Percentiles rank a stretch among this genome's conserved stretches.
Conservation (phyloP, 2,329 filamentous ascomycete genomes). For the Albifimbria verrucaria region DNA sequence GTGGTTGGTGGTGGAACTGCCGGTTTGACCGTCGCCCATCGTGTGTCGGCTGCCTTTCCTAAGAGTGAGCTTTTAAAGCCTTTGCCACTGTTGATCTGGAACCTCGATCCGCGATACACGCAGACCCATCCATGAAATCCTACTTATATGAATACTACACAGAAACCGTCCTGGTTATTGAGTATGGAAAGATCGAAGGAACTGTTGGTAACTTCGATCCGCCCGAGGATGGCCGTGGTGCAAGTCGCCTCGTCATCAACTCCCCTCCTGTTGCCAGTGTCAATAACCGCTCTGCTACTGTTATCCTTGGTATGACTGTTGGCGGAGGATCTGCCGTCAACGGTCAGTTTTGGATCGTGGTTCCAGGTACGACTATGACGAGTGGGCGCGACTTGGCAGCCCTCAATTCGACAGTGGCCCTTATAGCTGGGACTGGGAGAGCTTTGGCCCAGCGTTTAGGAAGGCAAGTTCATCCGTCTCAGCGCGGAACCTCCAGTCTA, state of each 20-base stretch:
- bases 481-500: slow-evolving; percentile 1
- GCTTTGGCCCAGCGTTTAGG: slow-evolving; percentile 31
- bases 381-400: slow-evolving; percentile 29
- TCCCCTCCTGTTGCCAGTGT: slow-evolving; percentile 22
- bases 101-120: background rate
- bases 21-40: slow-evolving; percentile 30
- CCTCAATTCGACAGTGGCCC: slow-evolving; percentile 12
- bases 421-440: slow-evolving; percentile 31
- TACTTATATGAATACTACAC: background rate
- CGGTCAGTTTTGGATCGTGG: slow-evolving; percentile 35
- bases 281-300: slow-evolving; percentile 20
- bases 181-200: slow-evolving; percentile 15
- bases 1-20: slow-evolving; percentile 28
- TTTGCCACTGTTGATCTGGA: background rate
- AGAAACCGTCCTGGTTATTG: slow-evolving; percentile 16
- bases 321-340: slow-evolving; percentile 34
- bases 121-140: background rate
- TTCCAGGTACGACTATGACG: slow-evolving; percentile 30
- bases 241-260: slow-evolving; percentile 17
- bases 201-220: slow-evolving; percentile 24
- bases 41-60: slow-evolving; percentile 25
- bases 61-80: slow-evolving; percentile 12
- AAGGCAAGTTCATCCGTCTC: slow-evolving; percentile 21
- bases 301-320: slow-evolving; percentile 29
- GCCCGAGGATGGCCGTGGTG: slow-evolving; percentile 17